Base-by-base conservation (phyloP, 345 rosid species). In the Pugionium dolabratum region DNA sequence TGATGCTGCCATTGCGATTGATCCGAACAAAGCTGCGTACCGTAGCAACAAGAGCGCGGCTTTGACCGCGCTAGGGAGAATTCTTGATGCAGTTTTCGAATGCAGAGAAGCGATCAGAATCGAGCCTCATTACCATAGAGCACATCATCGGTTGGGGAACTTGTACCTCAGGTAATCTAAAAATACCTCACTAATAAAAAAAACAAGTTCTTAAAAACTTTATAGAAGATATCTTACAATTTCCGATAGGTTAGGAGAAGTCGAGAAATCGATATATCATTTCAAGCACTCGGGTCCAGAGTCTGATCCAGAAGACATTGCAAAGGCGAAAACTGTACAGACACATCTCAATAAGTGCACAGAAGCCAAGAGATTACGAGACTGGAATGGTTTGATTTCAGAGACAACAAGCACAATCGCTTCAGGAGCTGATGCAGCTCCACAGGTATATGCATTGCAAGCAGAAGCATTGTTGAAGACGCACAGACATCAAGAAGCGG, bases 31-130 rank as follows among this genome's bases (percentile, higher is more conserved):
- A 69, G 96, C 97, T 56, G 79, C 99, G 1, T 94, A 91, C 35
- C 75, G 99, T 40, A 94, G 97, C 80, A 94, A 94, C 70, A 94
- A 82, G 75, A 86, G 93, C 10, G 97, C 99, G 0, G 99, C 99
- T 0, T 80, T 94, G 51, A 78, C 96, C 3, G 99, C 97, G 4
- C 68, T 94, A 0, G 97, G 99, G 5, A 78, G 92, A 63, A 57
- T 94, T 28, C 85, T 90, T 0, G 99, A 90, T 66, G 99, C 97
- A 1, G 85, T 88, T 64, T 88, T 88, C 0, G 99, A 94, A 63
- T 88, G 96, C 75, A 79, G 93, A 68, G 99, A 90, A 76, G 99
- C 99, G 7, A 83, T 94, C 50, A 80, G 84, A 54, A 85, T 94
- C 10, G 96, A 94, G 4, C 99, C 97, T 6, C 72, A 62, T 67